phyloP scores from a whole-genome alignment of 2,329 filamentous ascomycete genomes.

The Colletotrichum gloeosporioides region DNA sequence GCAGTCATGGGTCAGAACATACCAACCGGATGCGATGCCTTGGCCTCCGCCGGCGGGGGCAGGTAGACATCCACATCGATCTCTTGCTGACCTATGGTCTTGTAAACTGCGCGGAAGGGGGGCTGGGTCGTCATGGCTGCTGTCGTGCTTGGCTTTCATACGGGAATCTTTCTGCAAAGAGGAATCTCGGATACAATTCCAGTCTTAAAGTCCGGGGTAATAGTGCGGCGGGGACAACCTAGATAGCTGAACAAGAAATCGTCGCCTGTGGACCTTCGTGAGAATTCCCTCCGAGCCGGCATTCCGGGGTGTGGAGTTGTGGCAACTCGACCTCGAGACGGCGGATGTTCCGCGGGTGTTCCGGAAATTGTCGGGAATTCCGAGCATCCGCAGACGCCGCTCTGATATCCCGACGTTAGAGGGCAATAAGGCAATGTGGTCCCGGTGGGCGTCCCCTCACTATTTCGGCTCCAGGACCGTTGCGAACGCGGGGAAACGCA shows the following conservation, averaged over 20 bases:
- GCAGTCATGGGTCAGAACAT: background rate
- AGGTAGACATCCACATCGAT: slow-evolving; percentile 34
- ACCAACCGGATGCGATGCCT: slow-evolving; percentile 6
- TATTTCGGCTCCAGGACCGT: background rate
- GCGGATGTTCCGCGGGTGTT: background rate
- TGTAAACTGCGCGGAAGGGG: slow-evolving; percentile 32
- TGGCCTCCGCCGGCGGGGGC: slow-evolving; percentile 11
- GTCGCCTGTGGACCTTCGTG: background rate
- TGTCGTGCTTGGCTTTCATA: background rate
- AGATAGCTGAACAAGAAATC: background rate
- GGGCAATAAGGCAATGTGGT: background rate
- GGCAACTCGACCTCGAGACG: background rate
- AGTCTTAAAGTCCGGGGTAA: background rate
- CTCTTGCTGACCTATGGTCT: slow-evolving; percentile 28
- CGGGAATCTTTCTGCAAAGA: background rate
- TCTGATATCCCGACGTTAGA: background rate
- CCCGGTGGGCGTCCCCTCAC: background rate
- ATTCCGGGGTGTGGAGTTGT: slow-evolving; percentile 1
- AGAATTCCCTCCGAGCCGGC: background rate
- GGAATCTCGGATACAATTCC: background rate
- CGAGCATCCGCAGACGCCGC: background rate
- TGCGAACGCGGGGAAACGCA: background rate
- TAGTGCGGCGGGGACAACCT: background rate
- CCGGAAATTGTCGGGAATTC: background rate
- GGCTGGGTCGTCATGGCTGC: slow-evolving; percentile 16